Base-by-base conservation (phyloP, 257 asterid genomes). In the Henckelia pumila region DNA sequence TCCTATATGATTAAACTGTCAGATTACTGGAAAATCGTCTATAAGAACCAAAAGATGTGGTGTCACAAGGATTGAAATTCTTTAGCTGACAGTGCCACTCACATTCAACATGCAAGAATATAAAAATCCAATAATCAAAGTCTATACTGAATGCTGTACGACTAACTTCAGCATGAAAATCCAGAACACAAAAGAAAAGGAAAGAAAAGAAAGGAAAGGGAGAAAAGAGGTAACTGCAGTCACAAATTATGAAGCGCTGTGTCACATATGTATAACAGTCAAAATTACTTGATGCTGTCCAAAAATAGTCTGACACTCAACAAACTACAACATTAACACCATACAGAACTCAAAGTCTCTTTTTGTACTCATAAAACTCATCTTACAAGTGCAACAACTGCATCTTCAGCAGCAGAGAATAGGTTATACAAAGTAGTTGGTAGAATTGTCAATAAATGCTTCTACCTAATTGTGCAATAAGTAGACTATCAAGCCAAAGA, bases 331-430 rank as follows among this genome's bases (percentile, higher is more conserved):
- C n/a, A n/a, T n/a, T n/a, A n/a, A n/a, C n/a, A n/a, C n/a, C n/a
- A n/a, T n/a, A n/a, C n/a, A n/a, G n/a, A n/a, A n/a, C n/a, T n/a
- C n/a, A n/a, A n/a, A n/a, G n/a, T n/a, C n/a, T n/a, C n/a, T n/a
- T n/a, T n/a, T n/a, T n/a, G n/a, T n/a, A n/a, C 21, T 6, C 33
- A 56, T 28, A 14, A 24, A 63, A n/a, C 47, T 32, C 8, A 29
- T 44, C 68, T 26, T 44, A 60, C 7, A 53, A 24, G 47, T 32
- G 22, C 1, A 26, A 7, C 16, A 47, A 25, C 37, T 24, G n/a
- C n/a, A n/a, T n/a, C 68, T 52, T 29, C 28, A 70, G 61, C 33
- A 58, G 52, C 40, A 68, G 59, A 72, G 61, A n/a, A n/a, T n/a
- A n/a, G 21, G 14, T 21, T 22, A 59, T 61, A 29, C 35, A 23